Evolutionary conservation across 345 rosid species (phyloP), one percentile per base, ranked within the genome.

Genomic region (Firmiana major): DNA sequence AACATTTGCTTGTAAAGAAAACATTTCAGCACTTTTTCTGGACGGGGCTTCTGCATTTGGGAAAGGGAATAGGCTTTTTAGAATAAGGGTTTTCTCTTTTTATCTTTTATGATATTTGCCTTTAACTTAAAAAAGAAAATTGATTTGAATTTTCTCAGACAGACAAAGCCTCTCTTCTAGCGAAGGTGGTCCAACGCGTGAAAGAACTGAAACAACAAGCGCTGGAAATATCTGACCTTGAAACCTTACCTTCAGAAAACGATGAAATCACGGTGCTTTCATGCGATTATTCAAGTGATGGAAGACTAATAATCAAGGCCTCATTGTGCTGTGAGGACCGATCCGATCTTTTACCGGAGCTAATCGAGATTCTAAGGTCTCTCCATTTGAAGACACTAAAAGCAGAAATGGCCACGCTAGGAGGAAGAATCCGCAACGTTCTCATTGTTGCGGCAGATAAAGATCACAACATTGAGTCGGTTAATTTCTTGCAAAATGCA

Each of bases 301-400:
- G 94, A 11, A 87, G 86, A 16, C 80, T 96, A 80, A 83, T 91
- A 54, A 92, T 93, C 84, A 93, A 90, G 83, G 99, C 98, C 8
- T 96, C 99, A 31, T 71, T 96, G 8, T 96, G 97, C 80, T 96
- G 98, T 67, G 99, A 93, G 77, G 99, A 96, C 75, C 88, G 98
- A 73, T 80, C 93, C 6, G 97, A 96, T 79, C 94, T 96, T 53
- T 75, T 96, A 70, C 92, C 91, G 0, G 98, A 96, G 38, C 86
- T 96, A 38, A 89, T 83, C n/a, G 94, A 96, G 84, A 92, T 92
- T 26, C 84, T 96, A 28, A 92, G 92, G 58, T 93, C 99, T 3
- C 94, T 96, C 8, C 89, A 93, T 65, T 81, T 96, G 78, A 96
- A 86, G 89, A 93, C 90, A 13, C 83, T 92, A 16, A 85, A 84